phyloP scores from a whole-genome alignment of 345 rosid species.

The Salix suchowensis region DNA sequence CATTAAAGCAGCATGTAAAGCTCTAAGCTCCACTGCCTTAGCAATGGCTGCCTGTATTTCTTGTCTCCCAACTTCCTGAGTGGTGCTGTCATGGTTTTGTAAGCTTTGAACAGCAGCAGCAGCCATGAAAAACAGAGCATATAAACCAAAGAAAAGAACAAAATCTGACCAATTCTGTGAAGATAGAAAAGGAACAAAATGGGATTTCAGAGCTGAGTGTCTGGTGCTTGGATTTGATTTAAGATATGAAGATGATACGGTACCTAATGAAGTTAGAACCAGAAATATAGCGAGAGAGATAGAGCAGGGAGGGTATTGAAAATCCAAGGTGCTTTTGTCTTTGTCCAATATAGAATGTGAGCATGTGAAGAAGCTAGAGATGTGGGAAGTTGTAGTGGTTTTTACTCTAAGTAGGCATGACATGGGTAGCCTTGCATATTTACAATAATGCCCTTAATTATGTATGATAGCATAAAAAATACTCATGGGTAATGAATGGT shows the following conservation, averaged over 20 bases:
- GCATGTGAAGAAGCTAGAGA: conserved; percentile 6
- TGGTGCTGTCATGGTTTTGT: conserved; percentile 24
- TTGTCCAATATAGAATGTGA: not conserved
- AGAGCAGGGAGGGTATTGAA: not conserved
- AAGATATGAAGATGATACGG: conserved; percentile 42
- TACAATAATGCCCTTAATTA: conserved; percentile 33
- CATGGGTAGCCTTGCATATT: not conserved
- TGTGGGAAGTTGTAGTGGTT: not conserved
- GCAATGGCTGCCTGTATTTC: conserved; percentile 84
- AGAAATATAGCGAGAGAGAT: conserved; percentile 27
- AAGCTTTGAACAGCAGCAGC: conserved; percentile 45
- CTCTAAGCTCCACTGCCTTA: conserved; percentile 76
- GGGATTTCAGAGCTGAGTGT: conserved; percentile 4
- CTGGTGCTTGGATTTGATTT: conserved; percentile 34
- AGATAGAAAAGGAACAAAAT: conserved; percentile 1
- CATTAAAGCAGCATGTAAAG: conserved; percentile 73
- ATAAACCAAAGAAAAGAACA: conserved; percentile 17
- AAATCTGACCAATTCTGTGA: not conserved
- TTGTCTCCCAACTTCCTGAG: conserved; percentile 39
- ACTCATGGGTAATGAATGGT: not conserved
- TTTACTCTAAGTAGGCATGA: conserved; percentile 1
- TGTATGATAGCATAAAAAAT: not conserved
- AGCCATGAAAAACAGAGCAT: conserved; percentile 51
- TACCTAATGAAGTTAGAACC: conserved; percentile 40
- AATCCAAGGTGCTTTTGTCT: not conserved